phyloP scores from a whole-genome alignment of 208 protist genomes.

The Acanthamoeba triangularis region DNA sequence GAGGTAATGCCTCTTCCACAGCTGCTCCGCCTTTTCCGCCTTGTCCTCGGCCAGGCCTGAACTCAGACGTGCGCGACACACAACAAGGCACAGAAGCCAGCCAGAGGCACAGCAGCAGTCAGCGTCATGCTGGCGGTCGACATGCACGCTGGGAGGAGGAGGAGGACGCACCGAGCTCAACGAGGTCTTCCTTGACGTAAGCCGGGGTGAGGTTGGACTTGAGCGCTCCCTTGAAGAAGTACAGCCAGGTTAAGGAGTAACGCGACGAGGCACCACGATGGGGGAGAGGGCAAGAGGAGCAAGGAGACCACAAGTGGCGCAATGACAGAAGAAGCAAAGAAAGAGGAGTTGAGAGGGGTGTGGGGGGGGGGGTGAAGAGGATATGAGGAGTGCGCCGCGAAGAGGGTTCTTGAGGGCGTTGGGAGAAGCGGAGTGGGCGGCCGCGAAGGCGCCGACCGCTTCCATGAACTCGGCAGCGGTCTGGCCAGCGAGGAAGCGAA shows the following conservation, averaged over 20 bases:
- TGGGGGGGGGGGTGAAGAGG: slow-evolving; percentile 20
- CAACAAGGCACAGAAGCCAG: background rate
- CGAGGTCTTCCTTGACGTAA: slow-evolving; percentile 75
- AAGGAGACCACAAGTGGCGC: background rate
- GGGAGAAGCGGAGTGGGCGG: background rate
- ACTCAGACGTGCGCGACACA: background rate
- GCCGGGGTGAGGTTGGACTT: slow-evolving; percentile 69
- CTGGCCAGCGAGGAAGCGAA: slow-evolving; percentile 45
- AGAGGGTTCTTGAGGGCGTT: slow-evolving; percentile 73
- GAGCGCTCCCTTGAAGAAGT: slow-evolving; percentile 76
- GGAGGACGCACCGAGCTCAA: slow-evolving; percentile 56
- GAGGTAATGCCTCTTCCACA: slow-evolving; percentile 84
- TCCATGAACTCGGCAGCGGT: slow-evolving; percentile 66
- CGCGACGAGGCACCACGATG: background rate
- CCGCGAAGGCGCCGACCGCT: slow-evolving; percentile 16
- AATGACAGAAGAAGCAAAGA: slow-evolving; percentile 49
- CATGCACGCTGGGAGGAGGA: background rate
- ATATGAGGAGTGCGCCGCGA: slow-evolving; percentile 65
- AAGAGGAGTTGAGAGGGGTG: no score
- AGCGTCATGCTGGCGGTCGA: background rate
- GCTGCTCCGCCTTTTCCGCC: slow-evolving; percentile 22
- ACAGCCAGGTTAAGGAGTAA: slow-evolving; percentile 10
- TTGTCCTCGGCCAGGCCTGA: slow-evolving; percentile 68
- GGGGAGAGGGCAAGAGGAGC: background rate
- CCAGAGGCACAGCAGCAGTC: background rate